Base-by-base conservation (phyloP, 116 monocot genomes). In the Trichopus zeylanicus region DNA sequence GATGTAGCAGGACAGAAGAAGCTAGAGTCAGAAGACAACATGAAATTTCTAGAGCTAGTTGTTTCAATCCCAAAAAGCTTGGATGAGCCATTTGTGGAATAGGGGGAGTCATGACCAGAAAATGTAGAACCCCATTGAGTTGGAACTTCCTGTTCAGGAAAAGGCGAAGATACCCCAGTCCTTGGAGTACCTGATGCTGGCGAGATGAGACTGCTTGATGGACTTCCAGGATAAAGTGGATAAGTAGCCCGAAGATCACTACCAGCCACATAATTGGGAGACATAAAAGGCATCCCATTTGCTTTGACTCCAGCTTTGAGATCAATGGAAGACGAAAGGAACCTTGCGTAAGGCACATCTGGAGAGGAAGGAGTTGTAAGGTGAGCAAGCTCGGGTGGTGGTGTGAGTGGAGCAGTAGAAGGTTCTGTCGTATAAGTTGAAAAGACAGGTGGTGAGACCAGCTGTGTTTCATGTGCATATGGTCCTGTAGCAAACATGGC, bases 361-460 rank as follows among this genome's bases (percentile, higher is more conserved):
- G 97, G 97, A 5, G 97, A 97, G 49, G 97, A 91, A 21, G 97
- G 97, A 31, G 91, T 97, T 7, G 97, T 97, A 29, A 80, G 66
- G 51, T 97, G 97, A 59, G 97, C 91, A 6, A 97, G 73, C 59
- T 97, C 97, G 31, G 97, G 87, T 51, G 97, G 97, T 52, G 97
- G 97, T 24, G 97, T 97, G 11, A 97, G 67, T 2, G 97, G 97
- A 47, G 97, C 97, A 37, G 97, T 97, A 29, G 97, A 97, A 47
- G 97, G 97, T 58, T 97, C 97, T 23, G 97, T 97, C 29, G 97
- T 97, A 67, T 75, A 97, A 63, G 97, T 91, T 19, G 97, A 97
- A 65, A 97, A 97, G 29, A 91, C 97, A 18, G 97, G 97, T 51
- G 97, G 97, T 30, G 97, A 91, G 29, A 97, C 97, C 47, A 91